These are phyloP conservation scores for Heliamphora exappendiculata DNA, from an alignment of 148 eudicot genomes.

Conservation along the genomic window DNA sequence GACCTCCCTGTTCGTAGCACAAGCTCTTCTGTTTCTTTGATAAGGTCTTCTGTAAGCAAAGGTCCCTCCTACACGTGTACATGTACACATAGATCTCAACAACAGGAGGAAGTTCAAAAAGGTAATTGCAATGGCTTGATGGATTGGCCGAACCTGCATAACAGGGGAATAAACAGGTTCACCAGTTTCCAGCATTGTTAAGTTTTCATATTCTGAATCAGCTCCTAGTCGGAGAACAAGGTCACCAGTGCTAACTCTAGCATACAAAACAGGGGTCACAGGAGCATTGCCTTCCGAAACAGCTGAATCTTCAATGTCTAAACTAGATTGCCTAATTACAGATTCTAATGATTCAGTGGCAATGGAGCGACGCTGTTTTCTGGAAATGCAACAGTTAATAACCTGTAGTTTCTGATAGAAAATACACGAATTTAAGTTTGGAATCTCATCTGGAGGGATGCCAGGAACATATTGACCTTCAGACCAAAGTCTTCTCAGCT, in stretches of 20 bases:
- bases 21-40: slow-evolving; percentile 87
- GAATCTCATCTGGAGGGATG: slow-evolving; percentile 63
- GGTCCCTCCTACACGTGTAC: slow-evolving; percentile 70
- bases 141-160: slow-evolving; percentile 54
- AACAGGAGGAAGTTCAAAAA: slow-evolving; percentile 6
- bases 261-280: slow-evolving; percentile 40
- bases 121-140: slow-evolving; percentile 6
- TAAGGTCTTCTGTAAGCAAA: slow-evolving; percentile 85
- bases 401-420: slow-evolving; percentile 89
- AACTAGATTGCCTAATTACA: slow-evolving; percentile 33
- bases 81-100: slow-evolving; percentile 8
- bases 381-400: slow-evolving; percentile 87
- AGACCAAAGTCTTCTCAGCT: slow-evolving; percentile 87
- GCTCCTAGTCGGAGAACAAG: slow-evolving; percentile 72
- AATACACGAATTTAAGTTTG: slow-evolving; percentile 80
- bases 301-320: slow-evolving; percentile 43
- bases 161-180: slow-evolving; percentile 81
- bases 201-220: slow-evolving; percentile 39
- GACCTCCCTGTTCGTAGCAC: slow-evolving; percentile 93
- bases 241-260: slow-evolving; percentile 61
- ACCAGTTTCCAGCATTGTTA: slow-evolving; percentile 83
- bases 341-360: slow-evolving; percentile 62
- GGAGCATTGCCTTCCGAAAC: slow-evolving; percentile 31
- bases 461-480: slow-evolving; percentile 87
- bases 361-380: slow-evolving; percentile 60